Percentiles rank a stretch among this genome's conserved stretches.
These are phyloP conservation scores for Lepidium africanum DNA, from an alignment of 345 rosid species.

Conservation along the genomic window DNA sequence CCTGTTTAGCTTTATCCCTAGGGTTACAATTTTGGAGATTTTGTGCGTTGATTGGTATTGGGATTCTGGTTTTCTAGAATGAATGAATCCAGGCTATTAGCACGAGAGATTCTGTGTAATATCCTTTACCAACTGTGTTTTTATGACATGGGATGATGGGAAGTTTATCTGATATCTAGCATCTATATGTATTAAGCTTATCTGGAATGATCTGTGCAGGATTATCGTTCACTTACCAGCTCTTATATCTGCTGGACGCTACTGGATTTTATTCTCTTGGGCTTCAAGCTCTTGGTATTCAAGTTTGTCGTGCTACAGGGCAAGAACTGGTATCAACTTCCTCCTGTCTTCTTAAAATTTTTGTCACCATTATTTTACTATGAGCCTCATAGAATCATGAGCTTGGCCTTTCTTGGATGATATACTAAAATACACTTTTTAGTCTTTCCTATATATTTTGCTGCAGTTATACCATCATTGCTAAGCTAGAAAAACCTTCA, in stretches of 20 bases:
- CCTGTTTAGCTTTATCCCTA: not conserved
- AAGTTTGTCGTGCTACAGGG: constrained; percentile 98
- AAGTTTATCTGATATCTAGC: not conserved
- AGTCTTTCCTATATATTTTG: not conserved
- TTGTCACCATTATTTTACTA: not conserved
- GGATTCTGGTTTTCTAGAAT: not conserved
- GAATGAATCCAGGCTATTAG: not conserved
- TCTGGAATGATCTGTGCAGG: constrained; percentile 46
- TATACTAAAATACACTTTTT: not conserved
- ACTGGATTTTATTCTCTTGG: constrained; percentile 91
- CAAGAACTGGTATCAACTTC: constrained; percentile 78
- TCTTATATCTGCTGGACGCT: constrained; percentile 90
- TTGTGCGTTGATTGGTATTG: not conserved
- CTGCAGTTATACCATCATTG: not conserved
- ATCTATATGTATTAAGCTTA: constrained; percentile 20
- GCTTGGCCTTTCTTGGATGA: not conserved
- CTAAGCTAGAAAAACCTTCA: not conserved
- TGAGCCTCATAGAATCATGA: not conserved
- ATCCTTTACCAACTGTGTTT: not conserved
- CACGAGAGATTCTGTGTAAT: not conserved
- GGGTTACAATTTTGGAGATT: not conserved
- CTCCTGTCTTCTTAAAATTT: constrained; percentile 1
- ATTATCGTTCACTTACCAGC: constrained; percentile 80
- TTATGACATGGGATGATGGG: not conserved
- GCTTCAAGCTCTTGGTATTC: constrained; percentile 84